Evolutionary conservation across 805 yeast genomes (phyloP).

Genomic region (Wickerhamiella alocasiicola): DNA sequence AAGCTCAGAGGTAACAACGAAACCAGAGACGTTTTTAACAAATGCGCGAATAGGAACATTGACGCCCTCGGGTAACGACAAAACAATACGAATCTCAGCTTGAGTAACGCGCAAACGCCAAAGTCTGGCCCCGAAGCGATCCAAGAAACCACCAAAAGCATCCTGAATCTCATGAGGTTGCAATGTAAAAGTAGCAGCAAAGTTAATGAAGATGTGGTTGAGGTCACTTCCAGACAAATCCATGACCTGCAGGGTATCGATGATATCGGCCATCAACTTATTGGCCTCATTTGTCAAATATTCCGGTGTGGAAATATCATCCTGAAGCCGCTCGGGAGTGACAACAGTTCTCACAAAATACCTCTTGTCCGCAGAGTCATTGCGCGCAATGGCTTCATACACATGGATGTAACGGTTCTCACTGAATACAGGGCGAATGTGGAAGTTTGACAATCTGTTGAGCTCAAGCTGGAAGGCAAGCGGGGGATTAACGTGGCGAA

Average conservation of each 20-base stretch:
- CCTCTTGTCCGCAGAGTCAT: constrained; percentile 84
- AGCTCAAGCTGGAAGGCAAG: constrained; percentile 94
- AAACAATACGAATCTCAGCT: constrained; percentile 93
- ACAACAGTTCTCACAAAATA: constrained; percentile 95
- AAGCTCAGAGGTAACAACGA: constrained; percentile 88
- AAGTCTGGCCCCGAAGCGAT: constrained; percentile 90
- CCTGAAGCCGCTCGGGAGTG: constrained; percentile 88
- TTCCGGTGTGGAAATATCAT: constrained; percentile 84
- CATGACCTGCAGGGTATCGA: constrained; percentile 87
- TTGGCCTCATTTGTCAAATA: constrained; percentile 94
- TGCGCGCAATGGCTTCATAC: constrained; percentile 91
- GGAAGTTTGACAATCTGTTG: constrained; percentile 86
- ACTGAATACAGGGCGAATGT: constrained; percentile 86
- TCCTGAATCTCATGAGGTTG: constrained; percentile 93
- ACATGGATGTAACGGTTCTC: constrained; percentile 97
- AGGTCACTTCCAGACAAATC: constrained; percentile 92
- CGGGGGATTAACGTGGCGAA: constrained; percentile 97
- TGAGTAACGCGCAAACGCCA: constrained; percentile 95
- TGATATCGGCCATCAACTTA: constrained; percentile 86
- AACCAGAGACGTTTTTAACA: constrained; percentile 93
- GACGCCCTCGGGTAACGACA: constrained; percentile 76
- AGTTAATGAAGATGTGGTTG: constrained; percentile 94
- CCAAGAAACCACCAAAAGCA: constrained; percentile 95
- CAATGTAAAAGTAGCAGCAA: constrained; percentile 88
- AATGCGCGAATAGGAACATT: constrained; percentile 95